Evolutionary conservation across 257 asterid species (phyloP), one percentile per base, ranked within the genome.

Genomic region (Cruciata laevipes): DNA sequence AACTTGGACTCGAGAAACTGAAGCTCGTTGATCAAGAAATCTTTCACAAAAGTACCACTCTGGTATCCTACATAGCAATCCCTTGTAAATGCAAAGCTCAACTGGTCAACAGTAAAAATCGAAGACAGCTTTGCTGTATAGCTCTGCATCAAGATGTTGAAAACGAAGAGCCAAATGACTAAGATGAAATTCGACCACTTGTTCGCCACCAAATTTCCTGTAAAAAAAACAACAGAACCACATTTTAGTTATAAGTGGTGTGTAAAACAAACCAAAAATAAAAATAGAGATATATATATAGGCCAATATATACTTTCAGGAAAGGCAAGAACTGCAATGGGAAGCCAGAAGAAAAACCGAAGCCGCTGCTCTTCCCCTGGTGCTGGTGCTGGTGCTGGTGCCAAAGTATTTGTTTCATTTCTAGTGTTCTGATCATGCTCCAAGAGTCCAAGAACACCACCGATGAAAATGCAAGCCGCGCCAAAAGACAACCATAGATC

Each of bases 141-240:
- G 74, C 95, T 85, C 72, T 87, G 95, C 81, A 80, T 82, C 27
- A 83, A 74, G 31, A 87, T 79, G 73, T 78, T 78, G 24, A 83
- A 82, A 83, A 83, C 79, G 80, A 78, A 84, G 49, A 83, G 25
- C 90, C 89, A 87, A n/a, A 72, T 69, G 1, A 79, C 72, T 17
- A 75, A 31, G 67, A 84, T 84, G 30, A 86, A 60, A 64, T 71
- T 35, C 0, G 95, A 81, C 91, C 89, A 83, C 56, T 72, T 80
- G 69, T 77, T 87, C 0, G 78, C 70, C 63, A 83, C 91, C 84
- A 78, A 80, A 30, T 77, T 81, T 70, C 87, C 91, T 85, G 80
- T 21, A 33, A 63, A 68, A 63, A 68, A 17, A 65, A 4, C 6
- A 69, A 35, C 25, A 13, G 14, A 47, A 32, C 2, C 71, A 55